These are phyloP conservation scores for Cercospora canescens DNA, from an alignment of 2,329 filamentous ascomycete species.

Conservation along the genomic window DNA sequence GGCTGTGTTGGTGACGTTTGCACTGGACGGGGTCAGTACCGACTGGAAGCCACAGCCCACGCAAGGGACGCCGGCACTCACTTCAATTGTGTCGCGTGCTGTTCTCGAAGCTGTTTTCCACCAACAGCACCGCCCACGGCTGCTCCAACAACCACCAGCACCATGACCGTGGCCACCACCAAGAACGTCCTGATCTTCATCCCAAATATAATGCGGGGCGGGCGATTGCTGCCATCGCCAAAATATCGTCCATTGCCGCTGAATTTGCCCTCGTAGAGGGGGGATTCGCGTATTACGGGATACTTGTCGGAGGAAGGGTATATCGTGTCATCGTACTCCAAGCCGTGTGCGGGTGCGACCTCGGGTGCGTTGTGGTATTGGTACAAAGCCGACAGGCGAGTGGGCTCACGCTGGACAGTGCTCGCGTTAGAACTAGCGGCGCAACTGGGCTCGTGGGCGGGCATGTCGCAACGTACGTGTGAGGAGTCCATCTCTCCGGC, in stretches of 20 bases:
- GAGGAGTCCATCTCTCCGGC: conserved; percentile 22
- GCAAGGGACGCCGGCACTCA: conserved; percentile 10
- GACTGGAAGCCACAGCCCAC: conserved; percentile 3
- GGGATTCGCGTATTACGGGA: conserved; percentile 34
- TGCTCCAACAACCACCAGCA: conserved; percentile 37
- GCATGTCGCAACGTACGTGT: conserved; percentile 11
- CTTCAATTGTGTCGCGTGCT: conserved; percentile 14
- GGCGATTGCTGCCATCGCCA: conserved; percentile 32
- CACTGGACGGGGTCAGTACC: conserved; percentile 15
- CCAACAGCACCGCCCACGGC: conserved; percentile 40
- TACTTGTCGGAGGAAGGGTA: conserved; percentile 41
- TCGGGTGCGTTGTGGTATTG: conserved; percentile 43
- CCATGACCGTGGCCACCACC: conserved; percentile 35
- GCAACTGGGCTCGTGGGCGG: background rate
- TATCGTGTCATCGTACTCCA: conserved; percentile 40
- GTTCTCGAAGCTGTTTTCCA: conserved; percentile 30
- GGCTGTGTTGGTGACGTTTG: conserved; percentile 22
- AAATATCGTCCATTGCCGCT: conserved; percentile 18
- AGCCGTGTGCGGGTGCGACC: conserved; percentile 40
- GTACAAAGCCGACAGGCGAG: conserved; percentile 38
- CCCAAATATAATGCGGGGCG: conserved; percentile 41
- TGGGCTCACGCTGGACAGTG: conserved; percentile 23
- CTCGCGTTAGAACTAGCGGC: conserved; percentile 17
- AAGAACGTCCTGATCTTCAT: conserved; percentile 40
- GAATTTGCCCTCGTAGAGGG: conserved; percentile 25